Evolutionary conservation across 23 red algal genomes (phyloP).

Genomic region (Gracilaria gracilis): DNA sequence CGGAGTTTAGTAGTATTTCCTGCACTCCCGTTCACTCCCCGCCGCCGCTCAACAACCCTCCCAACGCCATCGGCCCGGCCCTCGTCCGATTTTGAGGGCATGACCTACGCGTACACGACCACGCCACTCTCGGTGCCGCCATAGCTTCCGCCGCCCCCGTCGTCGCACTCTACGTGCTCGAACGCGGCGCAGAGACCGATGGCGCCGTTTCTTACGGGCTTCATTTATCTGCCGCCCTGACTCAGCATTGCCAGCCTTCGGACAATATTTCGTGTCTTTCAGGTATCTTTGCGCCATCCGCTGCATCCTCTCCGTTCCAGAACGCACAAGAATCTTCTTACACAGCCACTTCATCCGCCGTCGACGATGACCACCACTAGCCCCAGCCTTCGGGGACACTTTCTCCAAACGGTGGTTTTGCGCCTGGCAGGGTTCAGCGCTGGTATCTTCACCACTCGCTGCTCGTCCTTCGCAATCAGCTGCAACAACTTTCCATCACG

Average conservation of each 20-base stretch:
- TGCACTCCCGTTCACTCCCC: background rate
- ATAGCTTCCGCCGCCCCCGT: conserved; percentile 56
- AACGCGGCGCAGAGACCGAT: conserved; percentile 66
- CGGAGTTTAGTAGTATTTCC: background rate
- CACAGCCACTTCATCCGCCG: background rate
- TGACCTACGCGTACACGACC: conserved; percentile 92
- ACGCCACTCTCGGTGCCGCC: conserved; percentile 86
- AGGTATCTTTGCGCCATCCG: background rate
- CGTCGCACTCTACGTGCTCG: conserved; percentile 83
- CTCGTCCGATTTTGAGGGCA: conserved; percentile 97
- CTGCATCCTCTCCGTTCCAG: background rate
- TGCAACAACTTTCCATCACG: conserved; percentile 47
- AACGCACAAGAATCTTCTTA: background rate
- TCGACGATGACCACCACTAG: background rate
- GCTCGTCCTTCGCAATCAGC: conserved; percentile 37
- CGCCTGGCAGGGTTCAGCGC: conserved; percentile 55
- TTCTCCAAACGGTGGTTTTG: conserved; percentile 70
- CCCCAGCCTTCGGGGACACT: conserved; percentile 31
- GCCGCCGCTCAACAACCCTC: background rate
- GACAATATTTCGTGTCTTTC: background rate
- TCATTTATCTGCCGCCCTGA: background rate
- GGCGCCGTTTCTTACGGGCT: conserved; percentile 9
- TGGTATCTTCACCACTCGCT: conserved; percentile 72
- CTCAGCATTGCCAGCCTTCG: background rate
- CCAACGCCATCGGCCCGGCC: background rate